phyloP scores from a whole-genome alignment of 1,284 basidiomycete genomes.

The Phylloporus gajari region DNA sequence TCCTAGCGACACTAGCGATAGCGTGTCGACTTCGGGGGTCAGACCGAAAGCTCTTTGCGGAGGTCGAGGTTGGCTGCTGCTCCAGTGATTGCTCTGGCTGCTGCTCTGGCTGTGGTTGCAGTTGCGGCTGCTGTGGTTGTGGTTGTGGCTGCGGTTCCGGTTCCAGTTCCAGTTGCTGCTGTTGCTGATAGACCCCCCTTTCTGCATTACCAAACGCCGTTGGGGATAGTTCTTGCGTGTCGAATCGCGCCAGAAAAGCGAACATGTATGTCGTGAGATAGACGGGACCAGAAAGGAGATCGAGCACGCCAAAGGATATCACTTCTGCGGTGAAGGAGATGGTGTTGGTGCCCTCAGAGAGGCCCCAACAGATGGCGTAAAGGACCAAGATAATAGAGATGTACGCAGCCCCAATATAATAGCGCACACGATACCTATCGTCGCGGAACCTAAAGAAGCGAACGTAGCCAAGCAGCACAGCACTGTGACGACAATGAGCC shows the following conservation, averaged over 20 bases:
- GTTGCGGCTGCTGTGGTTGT: too few relatives aligned
- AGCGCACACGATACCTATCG: slow-evolving; percentile 51
- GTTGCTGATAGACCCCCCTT: slow-evolving; percentile 19
- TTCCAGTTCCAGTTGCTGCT: too few relatives aligned
- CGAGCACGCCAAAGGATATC: slow-evolving; percentile 71
- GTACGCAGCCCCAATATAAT: slow-evolving; percentile 52
- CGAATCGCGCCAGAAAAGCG: slow-evolving; percentile 39
- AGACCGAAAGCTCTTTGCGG: too few relatives aligned
- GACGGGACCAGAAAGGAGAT: slow-evolving; percentile 64
- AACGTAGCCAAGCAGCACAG: slow-evolving; percentile 42
- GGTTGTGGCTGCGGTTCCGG: too few relatives aligned
- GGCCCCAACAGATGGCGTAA: slow-evolving; percentile 61
- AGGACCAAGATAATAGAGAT: slow-evolving; percentile 62
- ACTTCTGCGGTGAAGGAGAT: slow-evolving; percentile 57
- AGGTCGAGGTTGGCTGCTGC: too few relatives aligned
- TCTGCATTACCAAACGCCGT: slow-evolving; percentile 25
- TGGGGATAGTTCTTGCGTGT: slow-evolving; percentile 37
- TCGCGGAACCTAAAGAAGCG: slow-evolving; percentile 48
- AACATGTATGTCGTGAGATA: slow-evolving; percentile 50
- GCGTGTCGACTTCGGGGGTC: too few relatives aligned
- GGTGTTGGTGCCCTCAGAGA: slow-evolving; percentile 59
- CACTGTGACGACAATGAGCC: slow-evolving; percentile 27
- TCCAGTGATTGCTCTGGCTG: too few relatives aligned
- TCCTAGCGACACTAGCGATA: too few relatives aligned
- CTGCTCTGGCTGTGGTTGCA: too few relatives aligned